Conservation (phyloP, 345 rosid species). For the Passiflora organensis region DNA sequence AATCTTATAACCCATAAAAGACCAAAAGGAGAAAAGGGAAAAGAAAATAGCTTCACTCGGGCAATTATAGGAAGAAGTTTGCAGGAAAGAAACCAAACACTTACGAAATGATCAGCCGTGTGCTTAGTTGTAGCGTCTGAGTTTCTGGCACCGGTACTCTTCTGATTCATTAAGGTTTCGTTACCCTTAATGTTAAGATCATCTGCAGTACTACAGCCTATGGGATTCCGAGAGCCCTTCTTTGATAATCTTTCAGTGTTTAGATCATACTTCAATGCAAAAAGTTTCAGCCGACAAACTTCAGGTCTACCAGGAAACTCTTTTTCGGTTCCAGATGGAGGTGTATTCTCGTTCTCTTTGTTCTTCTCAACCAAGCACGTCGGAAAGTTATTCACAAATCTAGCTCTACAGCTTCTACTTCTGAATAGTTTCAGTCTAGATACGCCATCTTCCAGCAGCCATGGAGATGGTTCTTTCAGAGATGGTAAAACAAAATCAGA, state of each 20-base stretch:
- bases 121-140: slow-evolving; percentile 15
- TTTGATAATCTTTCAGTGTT: slow-evolving; percentile 25
- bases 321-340: slow-evolving; percentile 32
- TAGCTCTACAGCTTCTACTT: slow-evolving; percentile 71
- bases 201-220: slow-evolving; percentile 20
- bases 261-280: slow-evolving; percentile 23
- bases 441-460: slow-evolving; percentile 34
- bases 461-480: slow-evolving; percentile 34
- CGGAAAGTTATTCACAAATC: slow-evolving; percentile 29
- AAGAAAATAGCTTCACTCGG: not conserved
- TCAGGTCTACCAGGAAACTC: slow-evolving; percentile 37
- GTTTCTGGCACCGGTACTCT: slow-evolving; percentile 11
- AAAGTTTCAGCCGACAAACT: slow-evolving; percentile 22
- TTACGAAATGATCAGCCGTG: slow-evolving; percentile 20
- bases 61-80: not conserved
- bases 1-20: slow-evolving; percentile 8
- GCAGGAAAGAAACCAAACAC: not conserved
- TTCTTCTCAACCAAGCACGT: slow-evolving; percentile 27
- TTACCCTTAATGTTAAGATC: slow-evolving; percentile 33
- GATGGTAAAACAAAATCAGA: slow-evolving; percentile 29
- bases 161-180: slow-evolving; percentile 21
- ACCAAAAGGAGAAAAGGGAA: not conserved
- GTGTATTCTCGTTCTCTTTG: slow-evolving; percentile 30
- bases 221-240: slow-evolving; percentile 32
- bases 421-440: slow-evolving; percentile 35